Evolutionary conservation across 2,329 filamentous ascomycete species (phyloP), one percentile per base, ranked within the genome.

Genomic region (Colletotrichum eremochloae): DNA sequence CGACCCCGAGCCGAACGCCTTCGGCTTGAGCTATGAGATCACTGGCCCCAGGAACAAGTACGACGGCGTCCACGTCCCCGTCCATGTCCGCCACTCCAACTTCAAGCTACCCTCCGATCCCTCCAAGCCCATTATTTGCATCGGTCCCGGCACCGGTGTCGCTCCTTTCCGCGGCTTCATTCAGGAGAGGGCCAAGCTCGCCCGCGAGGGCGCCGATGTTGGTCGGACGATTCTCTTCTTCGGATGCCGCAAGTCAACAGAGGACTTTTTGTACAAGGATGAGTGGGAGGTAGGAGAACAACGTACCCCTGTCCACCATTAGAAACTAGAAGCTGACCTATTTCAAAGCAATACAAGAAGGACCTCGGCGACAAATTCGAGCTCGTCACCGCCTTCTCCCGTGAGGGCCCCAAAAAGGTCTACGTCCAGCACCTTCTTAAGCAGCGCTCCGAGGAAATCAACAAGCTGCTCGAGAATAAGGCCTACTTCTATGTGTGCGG

Each of bases 401-500:
- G 96, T 76, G 94, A 98, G 72, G 87, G 89, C 0, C 82, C 91
- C 55, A 89, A 96, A 82, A 99, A 99, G 85, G 94, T 99, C 48
- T 99, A 99, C 80, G 96, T 99, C 31, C 96, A 99, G 84, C 95
- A 99, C 83, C 90, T 93, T 74, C 88, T 99, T 73, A 92, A 93
- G 84, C 94, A 98, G 82, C 88, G 91, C 63, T 91, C 93, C 71
- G 89, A 93, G 78, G 91, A 97, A 78, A 88, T 99, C 84, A 96
- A 97, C 83, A 91, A 96, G 75, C 90, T 99, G 1, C 87, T 99
- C 12, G 87, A 93, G 76, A 87, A 95, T 82, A 93, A 95, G 81
- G 96, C 94, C 6, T 98, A 96, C 84, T 95, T 99, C 82, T 99
- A 99, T 82, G 96, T 99, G 71, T 99, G 97, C 79, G 96, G 96